These are phyloP conservation scores for Hyphopichia buzzinii DNA, from an alignment of 1,139 yeast genomes.

Conservation along the genomic window DNA sequence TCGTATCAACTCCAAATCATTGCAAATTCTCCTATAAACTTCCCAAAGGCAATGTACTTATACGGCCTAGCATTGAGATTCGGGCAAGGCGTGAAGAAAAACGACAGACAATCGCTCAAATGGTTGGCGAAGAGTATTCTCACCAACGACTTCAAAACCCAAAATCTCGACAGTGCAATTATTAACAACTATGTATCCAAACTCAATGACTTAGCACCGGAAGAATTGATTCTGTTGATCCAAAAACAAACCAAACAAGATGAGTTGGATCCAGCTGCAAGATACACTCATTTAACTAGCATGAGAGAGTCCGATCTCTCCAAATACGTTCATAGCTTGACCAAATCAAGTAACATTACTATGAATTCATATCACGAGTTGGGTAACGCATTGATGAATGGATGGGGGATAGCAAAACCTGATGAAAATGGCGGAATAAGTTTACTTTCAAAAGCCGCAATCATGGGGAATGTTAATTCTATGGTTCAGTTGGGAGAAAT, in stretches of 20 bases:
- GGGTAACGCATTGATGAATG: slow-evolving; percentile 59
- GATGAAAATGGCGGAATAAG: slow-evolving; percentile 61
- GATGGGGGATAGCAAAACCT: slow-evolving; percentile 53
- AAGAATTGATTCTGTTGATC: slow-evolving; percentile 31
- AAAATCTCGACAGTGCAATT: slow-evolving; percentile 1
- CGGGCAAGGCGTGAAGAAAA: slow-evolving; percentile 70
- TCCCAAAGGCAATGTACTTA: slow-evolving; percentile 61
- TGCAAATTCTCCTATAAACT: slow-evolving; percentile 56
- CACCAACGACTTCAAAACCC: slow-evolving; percentile 4
- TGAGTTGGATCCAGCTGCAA: slow-evolving; percentile 24
- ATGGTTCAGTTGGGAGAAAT: slow-evolving; percentile 71
- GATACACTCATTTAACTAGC: slow-evolving; percentile 25
- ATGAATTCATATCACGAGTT: slow-evolving; percentile 49
- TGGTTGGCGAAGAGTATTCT: slow-evolving; percentile 55
- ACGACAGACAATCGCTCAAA: slow-evolving; percentile 53
- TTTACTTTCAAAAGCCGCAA: slow-evolving; percentile 64
- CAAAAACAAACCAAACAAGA: slow-evolving; percentile 11
- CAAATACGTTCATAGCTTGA: slow-evolving; percentile 25
- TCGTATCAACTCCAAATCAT: slow-evolving; percentile 66
- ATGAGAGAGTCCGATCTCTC: slow-evolving; percentile 25
- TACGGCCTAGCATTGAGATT: slow-evolving; percentile 68
- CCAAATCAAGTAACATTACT: slow-evolving; percentile 27
- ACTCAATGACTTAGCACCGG: slow-evolving; percentile 27
- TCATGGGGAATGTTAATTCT: slow-evolving; percentile 68
- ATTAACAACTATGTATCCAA: slow-evolving; percentile 16